Conservation (phyloP, 225 moss, liverwort and hornwort species). For the Anthoceros angustus region DNA sequence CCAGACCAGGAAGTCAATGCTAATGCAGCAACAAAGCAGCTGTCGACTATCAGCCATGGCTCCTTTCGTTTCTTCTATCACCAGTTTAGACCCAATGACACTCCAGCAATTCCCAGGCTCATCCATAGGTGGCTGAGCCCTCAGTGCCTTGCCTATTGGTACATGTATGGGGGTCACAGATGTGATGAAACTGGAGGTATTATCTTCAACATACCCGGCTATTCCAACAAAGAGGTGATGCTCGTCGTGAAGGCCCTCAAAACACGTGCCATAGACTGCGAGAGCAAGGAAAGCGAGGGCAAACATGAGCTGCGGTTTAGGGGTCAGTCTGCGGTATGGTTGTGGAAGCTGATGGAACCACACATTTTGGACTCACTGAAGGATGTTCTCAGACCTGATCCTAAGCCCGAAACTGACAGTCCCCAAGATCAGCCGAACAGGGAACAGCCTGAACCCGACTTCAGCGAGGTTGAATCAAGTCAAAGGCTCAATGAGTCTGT, state of each 20-base stretch:
- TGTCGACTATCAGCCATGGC: neutral
- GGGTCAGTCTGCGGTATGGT: neutral
- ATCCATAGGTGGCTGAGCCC: conserved; percentile 1
- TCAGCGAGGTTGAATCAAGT: no score
- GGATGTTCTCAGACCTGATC: neutral
- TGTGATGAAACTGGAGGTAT: neutral
- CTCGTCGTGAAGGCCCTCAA: neutral
- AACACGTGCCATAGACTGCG: neutral
- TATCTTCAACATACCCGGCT: neutral
- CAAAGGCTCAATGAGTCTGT: no score
- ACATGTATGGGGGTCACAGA: neutral
- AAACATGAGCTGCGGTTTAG: neutral
- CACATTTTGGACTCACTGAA: neutral
- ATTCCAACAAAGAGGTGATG: neutral
- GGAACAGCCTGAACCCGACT: no score
- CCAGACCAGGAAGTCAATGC: neutral
- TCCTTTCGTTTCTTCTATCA: neutral
- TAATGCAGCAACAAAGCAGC: neutral
- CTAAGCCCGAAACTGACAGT: neutral
- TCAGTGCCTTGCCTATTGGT: neutral
- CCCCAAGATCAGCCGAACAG: neutral
- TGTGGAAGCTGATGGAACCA: conserved; percentile 1
- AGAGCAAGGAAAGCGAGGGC: neutral
- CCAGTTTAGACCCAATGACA: neutral
- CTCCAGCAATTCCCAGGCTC: neutral